These are phyloP conservation scores for Erythrophleum ivorense DNA, from an alignment of 331 rosid species.

Conservation along the genomic window DNA sequence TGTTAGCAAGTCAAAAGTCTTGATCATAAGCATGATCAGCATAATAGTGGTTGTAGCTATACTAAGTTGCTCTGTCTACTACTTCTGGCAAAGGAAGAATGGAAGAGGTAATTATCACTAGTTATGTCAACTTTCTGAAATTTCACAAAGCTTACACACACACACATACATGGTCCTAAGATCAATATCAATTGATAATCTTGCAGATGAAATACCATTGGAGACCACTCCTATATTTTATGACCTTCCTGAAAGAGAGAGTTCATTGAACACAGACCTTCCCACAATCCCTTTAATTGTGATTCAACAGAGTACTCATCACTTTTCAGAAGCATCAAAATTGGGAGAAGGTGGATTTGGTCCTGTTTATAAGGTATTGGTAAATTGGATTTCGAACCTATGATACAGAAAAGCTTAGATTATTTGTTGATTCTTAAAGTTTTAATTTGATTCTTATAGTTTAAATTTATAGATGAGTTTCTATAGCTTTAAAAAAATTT, in stretches of 20 bases:
- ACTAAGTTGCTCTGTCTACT: constrained; percentile 12
- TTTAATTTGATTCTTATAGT: too few relatives aligned
- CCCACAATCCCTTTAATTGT: constrained; percentile 34
- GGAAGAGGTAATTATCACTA: constrained; percentile 9
- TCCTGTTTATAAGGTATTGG: too few relatives aligned
- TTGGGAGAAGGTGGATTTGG: too few relatives aligned
- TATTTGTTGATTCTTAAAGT: too few relatives aligned
- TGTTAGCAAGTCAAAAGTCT: background rate
- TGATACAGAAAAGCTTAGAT: too few relatives aligned
- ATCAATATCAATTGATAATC: too few relatives aligned
- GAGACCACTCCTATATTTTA: constrained; percentile 16
- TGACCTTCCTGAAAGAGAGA: constrained; percentile 16
- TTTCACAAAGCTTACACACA: too few relatives aligned
- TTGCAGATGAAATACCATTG: background rate
- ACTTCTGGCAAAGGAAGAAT: constrained; percentile 23
- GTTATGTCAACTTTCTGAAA: background rate
- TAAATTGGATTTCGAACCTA: too few relatives aligned
- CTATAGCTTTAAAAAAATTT: too few relatives aligned
- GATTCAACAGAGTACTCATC: constrained; percentile 24
- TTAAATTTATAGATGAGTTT: too few relatives aligned
- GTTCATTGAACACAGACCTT: constrained; percentile 9
- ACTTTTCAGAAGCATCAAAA: constrained; percentile 33
- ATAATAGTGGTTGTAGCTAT: constrained; percentile 29
- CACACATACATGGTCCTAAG: too few relatives aligned
- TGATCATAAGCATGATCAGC: constrained; percentile 22